Base-by-base conservation (phyloP, 2,329 filamentous ascomycete genomes). In the Hawksworthiomyces lignivorus region DNA sequence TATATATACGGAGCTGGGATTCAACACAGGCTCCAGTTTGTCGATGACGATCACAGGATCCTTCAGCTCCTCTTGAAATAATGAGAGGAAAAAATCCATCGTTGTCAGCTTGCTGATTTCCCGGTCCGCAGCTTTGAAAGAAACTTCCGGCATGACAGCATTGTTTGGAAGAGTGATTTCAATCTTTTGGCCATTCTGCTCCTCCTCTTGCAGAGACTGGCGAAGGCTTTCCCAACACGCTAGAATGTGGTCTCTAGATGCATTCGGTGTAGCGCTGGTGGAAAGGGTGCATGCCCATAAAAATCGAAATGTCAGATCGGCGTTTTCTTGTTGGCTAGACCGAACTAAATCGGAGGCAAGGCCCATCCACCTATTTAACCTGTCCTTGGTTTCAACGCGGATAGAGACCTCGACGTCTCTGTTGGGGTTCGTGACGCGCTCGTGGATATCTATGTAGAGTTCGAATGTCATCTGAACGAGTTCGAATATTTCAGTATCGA, bases 41-140 rank as follows among this genome's bases (percentile, higher is more conserved):
- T 96, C 88, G 45, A 98, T 96, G 17, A 96, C 78, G 5, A 82
- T 75, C 11, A 90, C 75, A 0, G 90, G 86, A 51, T 96, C 82
- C 35, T 82, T 80, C 45, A 82, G 76, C 44, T 92, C 84, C 28
- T 88, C 81, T 46, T 86, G 84, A 57, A 97, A 97, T 1, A 98
- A 76, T 28, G 82, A 86, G 38, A 88, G 72, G 61, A 98, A 97
- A 60, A 97, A 97, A 56, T 96, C 90, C 77, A 94, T 92, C 0
- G 90, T 97, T 12, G 87, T 95, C 26, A 97, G 72, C 54, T 89
- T 88, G 11, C 87, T 90, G 20, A 96, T 83, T 57, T 98, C 90
- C 41, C 87, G 81, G 48, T 97, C 89, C 7, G 92, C 82, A 1
- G 87, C 86, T n/a, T 75, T 73, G 3, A 79, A 65, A 0, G 90